Conservation (phyloP, 2,329 filamentous ascomycete genomes). For the Penicillium rolfsii region DNA sequence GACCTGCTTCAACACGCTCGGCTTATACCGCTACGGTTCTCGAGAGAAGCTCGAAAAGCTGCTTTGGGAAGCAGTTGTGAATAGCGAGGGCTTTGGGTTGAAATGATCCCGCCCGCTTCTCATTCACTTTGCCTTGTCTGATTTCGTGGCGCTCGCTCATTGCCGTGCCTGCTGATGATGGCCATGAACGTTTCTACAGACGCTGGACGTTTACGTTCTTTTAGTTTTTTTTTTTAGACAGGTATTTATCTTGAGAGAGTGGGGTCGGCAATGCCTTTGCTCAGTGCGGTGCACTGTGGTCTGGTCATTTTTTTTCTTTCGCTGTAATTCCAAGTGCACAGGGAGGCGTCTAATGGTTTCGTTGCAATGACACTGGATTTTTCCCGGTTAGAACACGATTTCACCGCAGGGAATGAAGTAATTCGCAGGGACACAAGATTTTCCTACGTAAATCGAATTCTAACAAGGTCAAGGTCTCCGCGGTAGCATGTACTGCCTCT, state of each 20-base stretch:
- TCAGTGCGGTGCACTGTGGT: background rate
- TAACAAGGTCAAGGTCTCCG: background rate
- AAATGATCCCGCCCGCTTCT: conserved; percentile 51
- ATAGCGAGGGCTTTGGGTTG: conserved; percentile 90
- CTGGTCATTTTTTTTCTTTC: background rate
- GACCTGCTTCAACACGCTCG: conserved; percentile 88
- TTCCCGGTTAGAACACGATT: background rate
- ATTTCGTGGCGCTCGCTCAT: background rate
- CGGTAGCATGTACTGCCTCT: background rate
- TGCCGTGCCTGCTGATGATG: conserved; percentile 4
- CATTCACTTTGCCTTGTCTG: background rate
- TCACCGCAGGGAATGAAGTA: background rate
- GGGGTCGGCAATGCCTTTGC: background rate
- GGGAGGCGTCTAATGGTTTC: background rate
- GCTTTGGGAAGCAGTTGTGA: conserved; percentile 83
- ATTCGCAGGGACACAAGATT: too few species aligned
- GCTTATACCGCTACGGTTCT: conserved; percentile 72
- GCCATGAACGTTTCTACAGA: conserved; percentile 10
- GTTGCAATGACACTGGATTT: background rate
- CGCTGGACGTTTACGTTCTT: conserved; percentile 15
- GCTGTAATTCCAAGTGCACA: background rate
- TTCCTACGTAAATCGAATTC: background rate
- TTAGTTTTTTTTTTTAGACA: background rate
- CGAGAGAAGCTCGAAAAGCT: conserved; percentile 69
- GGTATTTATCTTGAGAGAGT: background rate